phyloP scores from a whole-genome alignment of 495 filamentous ascomycete species.

The Penicillium bialowiezense region DNA sequence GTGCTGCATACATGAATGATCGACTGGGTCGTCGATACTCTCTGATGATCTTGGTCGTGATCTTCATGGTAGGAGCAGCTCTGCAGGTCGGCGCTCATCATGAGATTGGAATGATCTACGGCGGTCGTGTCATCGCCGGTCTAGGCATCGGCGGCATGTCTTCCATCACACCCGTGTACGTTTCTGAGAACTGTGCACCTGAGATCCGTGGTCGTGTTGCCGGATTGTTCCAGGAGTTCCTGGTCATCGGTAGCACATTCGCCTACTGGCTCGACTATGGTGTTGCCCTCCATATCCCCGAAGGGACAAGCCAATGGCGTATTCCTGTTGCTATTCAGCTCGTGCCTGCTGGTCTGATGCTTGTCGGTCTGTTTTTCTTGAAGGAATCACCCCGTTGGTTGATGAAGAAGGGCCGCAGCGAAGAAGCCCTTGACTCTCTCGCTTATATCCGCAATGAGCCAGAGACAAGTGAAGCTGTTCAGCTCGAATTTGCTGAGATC shows the following conservation, averaged over 20 bases:
- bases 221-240: constrained; percentile 29
- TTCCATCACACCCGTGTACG: constrained; percentile 48
- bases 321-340: constrained; percentile 54
- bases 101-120: constrained; percentile 36
- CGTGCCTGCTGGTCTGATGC: constrained; percentile 48
- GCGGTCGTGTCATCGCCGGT: constrained; percentile 41
- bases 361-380: constrained; percentile 48
- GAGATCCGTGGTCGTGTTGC: constrained; percentile 45
- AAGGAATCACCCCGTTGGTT: constrained; percentile 59
- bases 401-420: constrained; percentile 40
- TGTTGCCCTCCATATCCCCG: constrained; percentile 40
- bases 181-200: constrained; percentile 46
- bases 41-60: constrained; percentile 49
- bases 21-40: constrained; percentile 57
- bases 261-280: constrained; percentile 53
- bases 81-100: constrained; percentile 52
- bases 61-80: constrained; percentile 65
- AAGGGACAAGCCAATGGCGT: constrained; percentile 48
- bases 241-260: constrained; percentile 30
- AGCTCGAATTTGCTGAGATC: constrained; percentile 66
- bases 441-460: constrained; percentile 44
- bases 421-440: constrained; percentile 43
- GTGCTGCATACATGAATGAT: constrained; percentile 56
- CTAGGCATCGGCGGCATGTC: constrained; percentile 45
- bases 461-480: constrained; percentile 33